Percentiles rank a stretch among this genome's conserved stretches.
phyloP scores from a whole-genome alignment of 768 basidiomycete species.

The Leccinum subtestaceum region DNA sequence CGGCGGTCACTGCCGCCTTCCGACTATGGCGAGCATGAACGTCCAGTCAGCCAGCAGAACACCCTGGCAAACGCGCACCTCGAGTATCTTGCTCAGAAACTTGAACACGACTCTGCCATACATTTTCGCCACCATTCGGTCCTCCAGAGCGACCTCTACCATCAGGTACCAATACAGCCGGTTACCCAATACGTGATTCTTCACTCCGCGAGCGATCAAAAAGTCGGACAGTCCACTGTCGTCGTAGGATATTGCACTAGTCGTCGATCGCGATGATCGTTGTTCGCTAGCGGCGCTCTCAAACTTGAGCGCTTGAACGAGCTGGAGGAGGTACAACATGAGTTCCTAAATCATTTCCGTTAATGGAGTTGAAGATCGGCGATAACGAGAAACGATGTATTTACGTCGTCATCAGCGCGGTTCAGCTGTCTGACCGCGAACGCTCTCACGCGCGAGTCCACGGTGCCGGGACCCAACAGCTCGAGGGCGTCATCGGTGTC shows the following conservation, averaged over 20 bases:
- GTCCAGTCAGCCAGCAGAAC: background rate
- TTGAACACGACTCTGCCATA: conserved; percentile 88
- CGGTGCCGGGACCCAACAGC: conserved; percentile 83
- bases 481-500: conserved; percentile 97
- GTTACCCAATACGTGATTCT: conserved; percentile 84
- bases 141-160: conserved; percentile 90
- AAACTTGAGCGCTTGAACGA: conserved; percentile 97
- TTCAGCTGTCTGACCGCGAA: conserved; percentile 92
- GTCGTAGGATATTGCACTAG: conserved; percentile 78
- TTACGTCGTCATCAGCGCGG: conserved; percentile 91
- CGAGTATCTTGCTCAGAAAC: conserved; percentile 84
- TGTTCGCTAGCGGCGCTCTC: conserved; percentile 81
- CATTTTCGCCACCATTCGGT: conserved; percentile 86
- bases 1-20: conserved; percentile 80
- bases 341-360: conserved; percentile 62
- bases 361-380: background rate
- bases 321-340: conserved; percentile 86
- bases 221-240: conserved; percentile 95
- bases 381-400: conserved; percentile 18
- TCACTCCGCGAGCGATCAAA: conserved; percentile 79
- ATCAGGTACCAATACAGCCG: conserved; percentile 96
- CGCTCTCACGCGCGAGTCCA: conserved; percentile 88
- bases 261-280: conserved; percentile 66
- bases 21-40: conserved; percentile 37
- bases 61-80: conserved; percentile 47